Evolutionary conservation across 106 monocot genomes (phyloP), one percentile per base, ranked within the genome.

Genomic region (Acorus gramineus): DNA sequence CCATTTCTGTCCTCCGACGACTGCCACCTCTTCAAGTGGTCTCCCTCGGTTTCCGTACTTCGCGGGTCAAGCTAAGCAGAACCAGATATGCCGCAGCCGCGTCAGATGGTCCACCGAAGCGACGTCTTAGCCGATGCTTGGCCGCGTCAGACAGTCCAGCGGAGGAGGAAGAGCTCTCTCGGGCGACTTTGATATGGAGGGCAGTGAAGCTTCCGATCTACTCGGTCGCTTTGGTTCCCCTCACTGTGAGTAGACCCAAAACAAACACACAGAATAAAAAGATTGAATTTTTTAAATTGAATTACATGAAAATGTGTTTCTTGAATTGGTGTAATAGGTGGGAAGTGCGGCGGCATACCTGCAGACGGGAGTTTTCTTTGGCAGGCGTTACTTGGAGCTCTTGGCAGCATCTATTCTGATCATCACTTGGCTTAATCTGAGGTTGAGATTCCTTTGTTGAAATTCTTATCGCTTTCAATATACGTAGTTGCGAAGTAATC

Each of bases 371-470:
- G 56, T 81, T 44, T 90, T 96, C 74, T 86, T 76, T 55, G 47
- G 65, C 47, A 80, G 61, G 61, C 84, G 74, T 9, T 90, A 77
- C 56, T 12, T 87, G 65, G 11, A 78, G 43, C 82, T 96, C 43
- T 74, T 96, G 56, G 6, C 58, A 44, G 68, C 95, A 70, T 87
- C 95, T 55, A 6, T 82, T 74, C 80, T 96, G 44, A 76, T 96
- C 55, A 90, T 96, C 62, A 71, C 95, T 66, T 96, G 95, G 95
- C 82, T 96, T 54, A 96, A 96, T 75, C 68, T 96, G 54, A 96
- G 95, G 95, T 90, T 51, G 72, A 50, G 28, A 28, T 28, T 28
- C 28, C 28, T 28, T 28, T 28, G 28, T 28, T 28, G 0, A 0
- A 28, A 28, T 28, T 28, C 28, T 28, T 28, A 28, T 28, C 28